Evolutionary conservation across 768 basidiomycete species (phyloP).

Genomic region (Pleurotus tuber-regium): DNA sequence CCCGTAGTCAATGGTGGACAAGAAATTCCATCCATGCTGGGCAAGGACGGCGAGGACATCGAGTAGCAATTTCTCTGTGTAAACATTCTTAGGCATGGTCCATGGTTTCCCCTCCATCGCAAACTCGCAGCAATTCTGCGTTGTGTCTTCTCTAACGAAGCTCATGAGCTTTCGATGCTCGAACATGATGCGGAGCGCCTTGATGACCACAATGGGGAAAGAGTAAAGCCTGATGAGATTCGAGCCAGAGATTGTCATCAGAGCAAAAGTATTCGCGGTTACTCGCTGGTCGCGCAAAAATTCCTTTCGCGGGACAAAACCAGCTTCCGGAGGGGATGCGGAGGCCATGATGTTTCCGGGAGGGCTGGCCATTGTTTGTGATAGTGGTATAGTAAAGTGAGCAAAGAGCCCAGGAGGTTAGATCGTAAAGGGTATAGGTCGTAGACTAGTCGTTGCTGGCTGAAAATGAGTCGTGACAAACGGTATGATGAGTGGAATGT

Average conservation of each 20-base stretch:
- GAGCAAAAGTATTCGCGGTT: conserved; percentile 58
- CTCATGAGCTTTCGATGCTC: conserved; percentile 42
- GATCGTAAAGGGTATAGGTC: not conserved
- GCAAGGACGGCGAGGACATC: conserved; percentile 64
- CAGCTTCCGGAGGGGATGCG: conserved; percentile 37
- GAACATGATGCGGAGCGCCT: conserved; percentile 54
- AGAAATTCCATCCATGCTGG: conserved; percentile 58
- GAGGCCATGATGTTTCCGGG: conserved; percentile 17
- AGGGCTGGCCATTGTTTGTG: conserved; percentile 2
- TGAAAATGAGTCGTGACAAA: not conserved
- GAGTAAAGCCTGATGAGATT: conserved; percentile 69
- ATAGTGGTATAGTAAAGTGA: not conserved
- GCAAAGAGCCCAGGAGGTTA: not conserved
- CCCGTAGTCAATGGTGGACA: conserved; percentile 76
- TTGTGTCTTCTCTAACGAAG: conserved; percentile 50
- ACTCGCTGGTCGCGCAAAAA: conserved; percentile 58
- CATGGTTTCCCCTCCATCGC: conserved; percentile 69
- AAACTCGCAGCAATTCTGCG: conserved; percentile 65
- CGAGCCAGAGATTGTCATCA: conserved; percentile 66
- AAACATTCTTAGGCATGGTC: conserved; percentile 62
- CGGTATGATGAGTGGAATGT: conserved; percentile 5
- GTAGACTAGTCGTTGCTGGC: conserved; percentile 8
- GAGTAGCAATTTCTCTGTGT: conserved; percentile 67
- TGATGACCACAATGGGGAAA: conserved; percentile 54
- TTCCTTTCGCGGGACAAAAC: conserved; percentile 69